Evolutionary conservation across 2,329 filamentous ascomycete genomes (phyloP).

Genomic region (Coniochaeta prunicola): DNA sequence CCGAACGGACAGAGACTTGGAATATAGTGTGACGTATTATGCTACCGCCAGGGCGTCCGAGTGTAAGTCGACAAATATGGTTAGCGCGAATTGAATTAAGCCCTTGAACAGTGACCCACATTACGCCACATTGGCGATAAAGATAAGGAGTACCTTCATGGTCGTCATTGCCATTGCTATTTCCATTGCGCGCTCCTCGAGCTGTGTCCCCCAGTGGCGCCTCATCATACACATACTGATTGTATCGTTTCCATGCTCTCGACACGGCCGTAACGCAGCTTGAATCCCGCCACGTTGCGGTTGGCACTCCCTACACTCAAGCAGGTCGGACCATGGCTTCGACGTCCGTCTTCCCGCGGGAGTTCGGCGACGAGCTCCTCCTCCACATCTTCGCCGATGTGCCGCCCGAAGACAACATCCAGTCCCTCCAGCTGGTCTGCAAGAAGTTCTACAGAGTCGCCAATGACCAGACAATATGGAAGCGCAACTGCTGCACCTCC

Average conservation of each 20-base stretch:
- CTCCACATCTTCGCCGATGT: conserved; percentile 64
- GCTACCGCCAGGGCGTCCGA: too few relatives aligned
- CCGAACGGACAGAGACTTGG: too few relatives aligned
- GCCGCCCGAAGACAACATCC: conserved; percentile 47
- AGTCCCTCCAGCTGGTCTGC: conserved; percentile 45
- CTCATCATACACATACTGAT: too few relatives aligned
- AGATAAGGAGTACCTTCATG: neutral
- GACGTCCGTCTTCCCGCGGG: neutral
- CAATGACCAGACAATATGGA: conserved; percentile 73
- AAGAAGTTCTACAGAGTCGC: conserved; percentile 58
- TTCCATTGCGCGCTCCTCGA: neutral
- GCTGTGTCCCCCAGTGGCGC: neutral
- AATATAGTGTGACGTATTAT: too few relatives aligned
- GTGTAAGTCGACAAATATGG: too few relatives aligned
- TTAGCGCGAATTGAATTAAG: too few relatives aligned
- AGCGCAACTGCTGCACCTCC: conserved; percentile 57
- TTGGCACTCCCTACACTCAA: neutral
- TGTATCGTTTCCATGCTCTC: too few relatives aligned
- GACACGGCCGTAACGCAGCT: too few relatives aligned
- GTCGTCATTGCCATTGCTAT: neutral
- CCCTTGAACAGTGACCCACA: too few relatives aligned
- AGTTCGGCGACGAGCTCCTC: conserved; percentile 63
- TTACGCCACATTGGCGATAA: too few relatives aligned
- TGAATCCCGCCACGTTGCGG: too few relatives aligned
- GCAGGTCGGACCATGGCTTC: neutral